Base-by-base conservation (phyloP, 2,329 filamentous ascomycete species). In the Pseudodiploospora longispora region DNA sequence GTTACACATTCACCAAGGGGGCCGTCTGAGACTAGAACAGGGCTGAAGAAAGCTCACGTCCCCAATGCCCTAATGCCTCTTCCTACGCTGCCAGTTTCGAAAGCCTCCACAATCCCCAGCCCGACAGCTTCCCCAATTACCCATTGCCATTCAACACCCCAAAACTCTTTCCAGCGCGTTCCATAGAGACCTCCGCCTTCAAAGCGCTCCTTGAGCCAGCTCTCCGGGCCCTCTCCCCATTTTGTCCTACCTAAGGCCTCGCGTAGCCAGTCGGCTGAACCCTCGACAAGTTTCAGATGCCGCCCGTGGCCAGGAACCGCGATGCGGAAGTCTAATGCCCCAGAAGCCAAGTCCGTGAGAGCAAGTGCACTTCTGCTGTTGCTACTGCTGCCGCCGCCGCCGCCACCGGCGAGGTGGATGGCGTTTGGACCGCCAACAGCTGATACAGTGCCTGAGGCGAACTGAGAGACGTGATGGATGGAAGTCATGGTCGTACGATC, bases 81-180 rank as follows among this genome's bases (percentile, higher is more conserved):
- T 2, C 85, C 85, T n/a, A 88, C 82, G 54, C 78, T 84, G 10
- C 81, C 72, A 9, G 85, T 89, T 56, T 87, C 78, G 59, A 90
- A 90, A 10, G 86, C 65, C 62, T 90, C 85, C 4, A 88, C 74
- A 10, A 83, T 57, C 1, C 85, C 85, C 29, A 80, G 70, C 0
- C 84, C 85, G 27, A 86, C 70, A 36, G 82, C 84, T 60, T 88
- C 83, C 35, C 76, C 80, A 36, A 89, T 59, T 10, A 85, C 70
- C 82, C 82, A 89, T 47, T 83, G 75, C 61, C 87, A 89, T 36
- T 74, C 65, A 48, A 87, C 61, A 0, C 85, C 85, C 55, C 78
- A 76, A 50, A 87, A 85, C 30, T 77, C 72, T 57, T 74, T 82
- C 85, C 85, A 89, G 57, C 64, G 52, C 40, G 56, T 48, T 2